Base-by-base conservation (phyloP, 768 basidiomycete genomes). In the Phlebiopsis flavidoalba region DNA sequence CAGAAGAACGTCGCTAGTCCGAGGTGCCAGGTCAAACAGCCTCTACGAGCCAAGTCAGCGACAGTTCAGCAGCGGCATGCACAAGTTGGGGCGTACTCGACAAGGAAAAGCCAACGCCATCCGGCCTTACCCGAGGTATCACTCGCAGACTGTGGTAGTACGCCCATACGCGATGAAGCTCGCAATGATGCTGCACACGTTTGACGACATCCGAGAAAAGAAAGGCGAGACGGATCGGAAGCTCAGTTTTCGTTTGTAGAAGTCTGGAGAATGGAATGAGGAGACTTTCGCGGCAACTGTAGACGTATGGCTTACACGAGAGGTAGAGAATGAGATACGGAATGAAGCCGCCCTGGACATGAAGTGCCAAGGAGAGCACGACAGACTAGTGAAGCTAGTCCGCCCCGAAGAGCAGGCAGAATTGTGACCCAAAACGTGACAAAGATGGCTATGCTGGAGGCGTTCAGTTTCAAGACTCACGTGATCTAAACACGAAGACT, bases 151-250 rank as follows among this genome's bases (percentile, higher is more conserved):
- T n/a, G n/a, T 79, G 79, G 8, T n/a, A 87, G 74, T 6, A 85
- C 77, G n/a, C 85, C n/a, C 86, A 53, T 79, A 84, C 0, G 85
- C 85, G 8, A 86, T 69, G 68, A 88, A 8, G 83, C 79, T 81
- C 60, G 60, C 55, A n/a, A 52, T 35, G 22, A 67, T 67, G 17
- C 49, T 35, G 26, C 56, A 53, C 17, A 63, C 47, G 53, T 59
- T 53, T 36, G 61, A 46, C 35, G 54, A 62, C 52, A 67, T 64
- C 65, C 69, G n/a, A 66, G 53, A 67, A 67, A 50, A n/a, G n/a
- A n/a, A 62, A 49, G 10, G 63, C 52, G 26, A 66, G 53, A 4
- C 63, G 54, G 5, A 63, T 24, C 2, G 63, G 63, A 1, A 72
- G 71, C 70, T 83, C 82, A 10, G 66, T 73, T 61, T 80, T 81